Evolutionary conservation across 2,329 filamentous ascomycete species (phyloP), one percentile per base, ranked within the genome.

Genomic region (Penicillium glabrum): DNA sequence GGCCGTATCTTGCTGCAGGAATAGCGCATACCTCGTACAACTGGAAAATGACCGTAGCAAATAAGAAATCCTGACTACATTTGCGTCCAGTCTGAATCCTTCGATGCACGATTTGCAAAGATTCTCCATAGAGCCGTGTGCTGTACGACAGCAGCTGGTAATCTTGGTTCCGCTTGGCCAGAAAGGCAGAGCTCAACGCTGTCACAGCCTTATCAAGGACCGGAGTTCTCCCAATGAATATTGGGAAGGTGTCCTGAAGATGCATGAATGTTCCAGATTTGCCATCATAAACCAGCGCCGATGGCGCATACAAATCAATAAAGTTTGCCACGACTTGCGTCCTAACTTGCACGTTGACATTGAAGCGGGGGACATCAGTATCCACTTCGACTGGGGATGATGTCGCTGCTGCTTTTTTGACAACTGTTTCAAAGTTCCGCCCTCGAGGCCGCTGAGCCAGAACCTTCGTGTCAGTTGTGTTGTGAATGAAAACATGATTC

Each of bases 11-110:
- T 2, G 16, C 29, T 37, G 7, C 14, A 8, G 11, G 46, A 61
- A 48, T 39, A 11, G 16, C 16, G 21, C 55, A 46, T 60, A 65
- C 61, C 58, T 67, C 58, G 21, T 66, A 67, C 46, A 64, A 46
- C 41, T 66, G 59, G 19, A 68, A 62, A 1, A 67, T 35, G 11
- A 64, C 57, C 2, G 59, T 65, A n/a, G 62, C 62, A 49, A 61
- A 66, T 26, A 65, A 43, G 10, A 56, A 43, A 26, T 65, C 63
- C 19, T 61, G 57, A 7, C 62, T 58, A 16, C 60, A 50, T 10
- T 54, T 49, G 21, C 43, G 53, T 3, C 62, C 61, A 1, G 48
- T 53, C 26, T 29, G 54, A 33, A 67, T 64, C 23, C 37, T 59
- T 11, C 50, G 14, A 51, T 61, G 56, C 14, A 65, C 52, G 19